Evolutionary conservation across 73 alveolate species (phyloP).

Genomic region (Uronychia binucleata): DNA sequence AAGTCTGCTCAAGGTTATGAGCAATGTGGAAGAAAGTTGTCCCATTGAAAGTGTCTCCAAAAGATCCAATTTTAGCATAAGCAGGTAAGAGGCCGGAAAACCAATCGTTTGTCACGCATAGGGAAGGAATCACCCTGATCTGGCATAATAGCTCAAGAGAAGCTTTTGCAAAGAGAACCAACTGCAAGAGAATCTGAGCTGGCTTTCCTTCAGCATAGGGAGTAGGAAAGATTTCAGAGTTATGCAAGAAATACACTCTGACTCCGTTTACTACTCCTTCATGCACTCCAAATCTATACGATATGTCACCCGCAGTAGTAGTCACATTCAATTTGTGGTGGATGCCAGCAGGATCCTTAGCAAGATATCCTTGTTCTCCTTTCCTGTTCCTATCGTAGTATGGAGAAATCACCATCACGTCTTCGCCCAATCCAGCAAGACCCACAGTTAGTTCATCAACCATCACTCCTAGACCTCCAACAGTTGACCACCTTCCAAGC

Average conservation of each 20-base stretch:
- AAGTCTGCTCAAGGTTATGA: conserved; percentile 95
- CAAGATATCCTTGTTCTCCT: conserved; percentile 89
- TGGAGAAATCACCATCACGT: conserved; percentile 95
- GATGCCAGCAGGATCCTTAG: conserved; percentile 90
- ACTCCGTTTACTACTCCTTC: conserved; percentile 93
- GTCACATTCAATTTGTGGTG: conserved; percentile 74
- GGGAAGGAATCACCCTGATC: conserved; percentile 80
- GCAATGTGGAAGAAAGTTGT: conserved; percentile 97
- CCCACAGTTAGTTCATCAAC: conserved; percentile 96
- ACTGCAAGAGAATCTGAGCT: conserved; percentile 58
- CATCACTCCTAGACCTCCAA: conserved; percentile 99
- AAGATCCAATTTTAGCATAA: conserved; percentile 90
- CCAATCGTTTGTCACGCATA: conserved; percentile 97
- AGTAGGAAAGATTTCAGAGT: conserved; percentile 88
- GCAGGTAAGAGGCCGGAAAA: conserved; percentile 96
- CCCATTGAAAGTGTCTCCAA: conserved; percentile 90
- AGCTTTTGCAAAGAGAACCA: conserved; percentile 91
- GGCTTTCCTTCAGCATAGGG: conserved; percentile 91
- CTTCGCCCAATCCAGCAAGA: conserved; percentile 89
- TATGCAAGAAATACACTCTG: conserved; percentile 88
- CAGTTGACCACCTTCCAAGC: conserved; percentile 97
- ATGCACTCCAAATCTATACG: conserved; percentile 89
- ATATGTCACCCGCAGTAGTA: conserved; percentile 73
- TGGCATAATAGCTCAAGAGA: conserved; percentile 93
- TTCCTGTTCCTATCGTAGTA: conserved; percentile 66